A percentile compares a stretch with the other conserved stretches of the same genome.
Evolutionary conservation across 1,284 basidiomycete genomes (phyloP).

Genomic region (Marasmius fiardii): DNA sequence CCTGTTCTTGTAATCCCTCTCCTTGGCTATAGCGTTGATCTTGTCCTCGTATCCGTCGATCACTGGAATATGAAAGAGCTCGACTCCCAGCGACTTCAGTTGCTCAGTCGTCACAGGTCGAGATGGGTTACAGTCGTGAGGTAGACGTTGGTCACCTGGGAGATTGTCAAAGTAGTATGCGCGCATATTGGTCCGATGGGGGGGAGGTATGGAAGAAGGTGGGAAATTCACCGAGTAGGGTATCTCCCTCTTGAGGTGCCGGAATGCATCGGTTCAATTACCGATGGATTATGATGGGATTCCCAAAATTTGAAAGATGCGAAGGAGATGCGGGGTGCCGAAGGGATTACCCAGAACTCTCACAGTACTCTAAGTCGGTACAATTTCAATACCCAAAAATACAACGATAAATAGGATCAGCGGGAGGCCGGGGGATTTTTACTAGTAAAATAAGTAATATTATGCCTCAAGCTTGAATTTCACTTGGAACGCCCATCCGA

Average conservation of each 20-base stretch:
- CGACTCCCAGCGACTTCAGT: constrained; percentile 57
- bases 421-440: too few species aligned
- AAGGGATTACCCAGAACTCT: too few species aligned
- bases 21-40: constrained; percentile 57
- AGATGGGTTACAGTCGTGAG: constrained; percentile 60
- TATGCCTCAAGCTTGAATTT: constrained; percentile 4
- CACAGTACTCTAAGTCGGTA: too few species aligned
- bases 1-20: constrained; percentile 74
- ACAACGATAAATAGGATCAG: too few species aligned
- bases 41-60: constrained; percentile 39
- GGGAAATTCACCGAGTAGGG: too few species aligned
- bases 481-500: constrained; percentile 18
- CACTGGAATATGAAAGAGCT: constrained; percentile 60
- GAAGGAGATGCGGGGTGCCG: too few species aligned
- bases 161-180: constrained; percentile 81
- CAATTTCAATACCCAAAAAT: too few species aligned
- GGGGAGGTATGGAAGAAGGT: too few species aligned
- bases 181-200: constrained; percentile 45
- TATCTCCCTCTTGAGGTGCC: too few species aligned
- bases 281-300: too few species aligned
- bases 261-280: too few species aligned
- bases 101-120: constrained; percentile 47
- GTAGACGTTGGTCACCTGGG: constrained; percentile 73
- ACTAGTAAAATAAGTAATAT: background rate
- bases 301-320: too few species aligned